Evolutionary conservation across 768 basidiomycete genomes (phyloP), one percentile per base, ranked within the genome.

Genomic region (Coprinellus micaceus): DNA sequence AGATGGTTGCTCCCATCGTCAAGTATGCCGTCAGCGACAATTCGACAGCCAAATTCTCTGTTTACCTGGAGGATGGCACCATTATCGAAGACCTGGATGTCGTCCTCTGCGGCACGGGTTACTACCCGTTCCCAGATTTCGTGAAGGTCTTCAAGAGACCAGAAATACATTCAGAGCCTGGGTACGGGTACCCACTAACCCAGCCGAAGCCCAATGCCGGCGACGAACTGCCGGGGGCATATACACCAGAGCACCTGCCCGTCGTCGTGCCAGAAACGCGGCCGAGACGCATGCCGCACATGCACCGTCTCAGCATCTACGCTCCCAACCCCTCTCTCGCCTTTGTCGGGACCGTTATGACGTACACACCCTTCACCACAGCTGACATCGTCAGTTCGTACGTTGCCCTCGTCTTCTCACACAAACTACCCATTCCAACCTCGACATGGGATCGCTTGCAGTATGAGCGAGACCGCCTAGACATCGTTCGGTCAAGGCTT

Each of bases 341-440:
- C 9, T 81, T 82, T 65, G 67, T 77, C 33, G 78, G 77, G 37
- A 67, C 75, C 1, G 57, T 73, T 10, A 64, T 78, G 51, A 71
- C 73, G 15, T 77, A 74, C 59, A 80, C 74, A 9, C 81, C 81
- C 2, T 82, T 82, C 61, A 69, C 69, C 3, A 67, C 81, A 58
- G 74, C 76, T 1, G 80, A 82, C 56, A 66, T 82, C 45, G 69
- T 69, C n/a, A 78, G 76, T 63, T 78, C 76, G 2, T 81, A 77
- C 77, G 70, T 82, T 39, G 63, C 78, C 1, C 65, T 78, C 21
- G 71, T 73, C 2, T 81, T 78, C 77, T 54, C 58, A 2, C 60
- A 67, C 2, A 56, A 63, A 26, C 60, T 73, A 13, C 13, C 58
- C 1, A 71, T 77, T 55, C 78, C 79, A 0, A 49, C 62, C 21